Evolutionary conservation across 2,329 filamentous ascomycete species (phyloP).

Genomic region (Penicillium sp.): DNA sequence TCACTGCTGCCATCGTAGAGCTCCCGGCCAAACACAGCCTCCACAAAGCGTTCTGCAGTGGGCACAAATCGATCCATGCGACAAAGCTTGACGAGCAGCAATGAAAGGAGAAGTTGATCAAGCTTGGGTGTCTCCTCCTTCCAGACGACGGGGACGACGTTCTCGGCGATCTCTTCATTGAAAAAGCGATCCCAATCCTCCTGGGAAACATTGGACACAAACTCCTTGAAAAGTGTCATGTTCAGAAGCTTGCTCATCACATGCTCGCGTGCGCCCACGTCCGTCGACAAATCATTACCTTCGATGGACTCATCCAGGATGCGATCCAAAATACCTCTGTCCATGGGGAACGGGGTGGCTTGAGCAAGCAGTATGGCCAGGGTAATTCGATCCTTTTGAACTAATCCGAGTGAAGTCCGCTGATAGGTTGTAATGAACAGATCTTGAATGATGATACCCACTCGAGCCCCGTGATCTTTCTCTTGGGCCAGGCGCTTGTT

Average conservation of each 20-base stretch:
- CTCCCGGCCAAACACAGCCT: slow-evolving; percentile 73
- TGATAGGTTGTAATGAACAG: slow-evolving; percentile 89
- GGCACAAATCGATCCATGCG: slow-evolving; percentile 93
- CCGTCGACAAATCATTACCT: slow-evolving; percentile 71
- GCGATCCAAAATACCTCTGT: slow-evolving; percentile 78
- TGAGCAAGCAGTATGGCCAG: slow-evolving; percentile 92
- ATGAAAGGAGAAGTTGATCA: slow-evolving; percentile 72
- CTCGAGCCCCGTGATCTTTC: slow-evolving; percentile 69
- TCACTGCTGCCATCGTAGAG: slow-evolving; percentile 82
- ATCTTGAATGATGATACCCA: slow-evolving; percentile 84
- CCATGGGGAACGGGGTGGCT: slow-evolving; percentile 93
- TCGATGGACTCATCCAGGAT: slow-evolving; percentile 73
- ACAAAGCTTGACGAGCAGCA: slow-evolving; percentile 89
- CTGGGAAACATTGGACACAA: slow-evolving; percentile 56
- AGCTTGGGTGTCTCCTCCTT: slow-evolving; percentile 57
- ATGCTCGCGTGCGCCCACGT: slow-evolving; percentile 58
- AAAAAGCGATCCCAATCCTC: slow-evolving; percentile 77
- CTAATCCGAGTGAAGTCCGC: slow-evolving; percentile 82
- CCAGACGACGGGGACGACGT: slow-evolving; percentile 72
- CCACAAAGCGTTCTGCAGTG: slow-evolving; percentile 83
- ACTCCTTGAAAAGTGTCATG: slow-evolving; percentile 66
- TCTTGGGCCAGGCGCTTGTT: slow-evolving; percentile 67
- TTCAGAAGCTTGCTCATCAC: slow-evolving; percentile 63
- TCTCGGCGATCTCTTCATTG: slow-evolving; percentile 77
- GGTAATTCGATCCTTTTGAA: slow-evolving; percentile 91